phyloP scores from a whole-genome alignment of 441 rosid species.

The Pelargonium exstipulatum region DNA sequence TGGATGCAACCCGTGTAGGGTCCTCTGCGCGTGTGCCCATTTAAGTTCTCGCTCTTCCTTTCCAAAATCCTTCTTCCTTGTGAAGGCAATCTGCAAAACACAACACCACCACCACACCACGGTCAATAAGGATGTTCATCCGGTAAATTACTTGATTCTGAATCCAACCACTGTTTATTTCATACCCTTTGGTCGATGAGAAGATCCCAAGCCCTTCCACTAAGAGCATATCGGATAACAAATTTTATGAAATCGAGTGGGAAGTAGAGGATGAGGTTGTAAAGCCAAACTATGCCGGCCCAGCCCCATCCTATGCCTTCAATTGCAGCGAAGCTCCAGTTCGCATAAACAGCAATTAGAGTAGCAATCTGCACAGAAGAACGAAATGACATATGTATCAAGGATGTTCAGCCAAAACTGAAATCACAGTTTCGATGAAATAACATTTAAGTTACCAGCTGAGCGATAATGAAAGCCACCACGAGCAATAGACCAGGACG shows the following conservation, averaged over 20 bases:
- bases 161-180: background rate
- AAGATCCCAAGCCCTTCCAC: conserved; percentile 50
- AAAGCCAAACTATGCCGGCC: conserved; percentile 48
- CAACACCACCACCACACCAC: background rate
- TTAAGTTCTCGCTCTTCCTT: conserved; percentile 46
- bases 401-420: background rate
- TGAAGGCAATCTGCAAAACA: conserved; percentile 39
- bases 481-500: conserved; percentile 37
- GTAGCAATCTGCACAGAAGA: conserved; percentile 34
- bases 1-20: conserved; percentile 42
- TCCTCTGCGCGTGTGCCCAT: conserved; percentile 53
- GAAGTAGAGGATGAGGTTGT: conserved; percentile 36
- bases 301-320: conserved; percentile 52
- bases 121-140: conserved; percentile 11
- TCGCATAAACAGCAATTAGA: conserved; percentile 42
- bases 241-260: conserved; percentile 47
- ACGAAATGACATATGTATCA: background rate
- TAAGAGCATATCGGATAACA: conserved; percentile 38
- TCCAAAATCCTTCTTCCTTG: conserved; percentile 40
- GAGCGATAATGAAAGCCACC: conserved; percentile 33
- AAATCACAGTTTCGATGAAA: background rate
- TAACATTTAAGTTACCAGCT: conserved; percentile 30
- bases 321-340: conserved; percentile 40
- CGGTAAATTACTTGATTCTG: background rate
- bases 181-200: conserved; percentile 49